phyloP scores from a whole-genome alignment of 2,329 filamentous ascomycete species.

The Monilinia fructicola region DNA sequence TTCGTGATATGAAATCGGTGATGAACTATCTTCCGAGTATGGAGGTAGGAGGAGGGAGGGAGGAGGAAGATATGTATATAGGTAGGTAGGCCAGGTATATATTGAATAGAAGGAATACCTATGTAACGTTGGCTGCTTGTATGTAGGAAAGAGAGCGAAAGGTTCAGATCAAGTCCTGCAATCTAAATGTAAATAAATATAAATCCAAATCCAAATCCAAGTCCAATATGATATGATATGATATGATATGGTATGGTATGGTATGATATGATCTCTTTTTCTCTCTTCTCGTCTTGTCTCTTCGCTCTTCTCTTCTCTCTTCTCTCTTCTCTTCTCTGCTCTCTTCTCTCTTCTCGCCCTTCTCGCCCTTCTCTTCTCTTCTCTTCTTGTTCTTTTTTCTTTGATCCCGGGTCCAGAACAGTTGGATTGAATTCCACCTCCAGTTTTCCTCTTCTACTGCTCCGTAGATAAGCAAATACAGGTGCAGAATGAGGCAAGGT shows the following conservation, averaged over 20 bases:
- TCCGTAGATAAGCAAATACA: constrained; percentile 5
- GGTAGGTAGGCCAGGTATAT: no score
- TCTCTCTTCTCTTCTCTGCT: background rate
- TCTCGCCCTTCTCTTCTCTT: background rate
- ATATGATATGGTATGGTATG: background rate
- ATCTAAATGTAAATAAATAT: no score
- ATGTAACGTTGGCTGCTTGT: no score
- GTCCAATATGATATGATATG: background rate
- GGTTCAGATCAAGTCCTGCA: no score
- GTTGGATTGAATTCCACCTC: constrained; percentile 2
- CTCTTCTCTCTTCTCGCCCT: no score
- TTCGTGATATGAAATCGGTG: no score
- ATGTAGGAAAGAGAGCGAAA: no score
- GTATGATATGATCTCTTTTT: background rate
- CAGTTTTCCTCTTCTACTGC: constrained; percentile 1
- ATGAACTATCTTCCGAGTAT: no score
- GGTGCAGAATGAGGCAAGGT: constrained; percentile 14
- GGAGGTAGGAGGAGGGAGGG: no score
- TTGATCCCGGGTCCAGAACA: constrained; percentile 1
- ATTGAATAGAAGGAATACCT: no score
- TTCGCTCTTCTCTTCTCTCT: background rate
- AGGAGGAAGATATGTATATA: no score
- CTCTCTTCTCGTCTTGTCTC: background rate
- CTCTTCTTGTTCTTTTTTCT: background rate
- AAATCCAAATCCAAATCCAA: no score